These are phyloP conservation scores for Ophiocordyceps australis DNA, from an alignment of 2,329 filamentous ascomycete species.

Conservation along the genomic window DNA sequence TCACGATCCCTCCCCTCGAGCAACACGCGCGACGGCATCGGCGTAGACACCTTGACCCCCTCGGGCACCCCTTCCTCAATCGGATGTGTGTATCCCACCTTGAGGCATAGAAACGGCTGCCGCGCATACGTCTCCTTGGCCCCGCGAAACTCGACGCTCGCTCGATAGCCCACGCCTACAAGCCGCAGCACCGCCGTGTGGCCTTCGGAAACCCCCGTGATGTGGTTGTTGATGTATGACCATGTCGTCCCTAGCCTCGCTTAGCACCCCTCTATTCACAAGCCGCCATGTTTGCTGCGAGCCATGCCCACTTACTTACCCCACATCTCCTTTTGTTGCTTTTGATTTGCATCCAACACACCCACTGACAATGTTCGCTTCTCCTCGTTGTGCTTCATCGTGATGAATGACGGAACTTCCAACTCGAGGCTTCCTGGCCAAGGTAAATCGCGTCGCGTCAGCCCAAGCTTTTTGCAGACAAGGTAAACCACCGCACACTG, in stretches of 20 bases:
- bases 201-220: conserved; percentile 88
- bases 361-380: conserved; percentile 46
- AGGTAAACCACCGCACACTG: too few species aligned
- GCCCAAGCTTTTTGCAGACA: too few species aligned
- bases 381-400: conserved; percentile 47
- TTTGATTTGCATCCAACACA: conserved; percentile 48
- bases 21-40: conserved; percentile 79
- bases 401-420: conserved; percentile 63
- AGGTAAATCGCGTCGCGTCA: conserved; percentile 2
- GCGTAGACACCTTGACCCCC: conserved; percentile 72
- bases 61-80: conserved; percentile 74
- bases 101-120: conserved; percentile 79
- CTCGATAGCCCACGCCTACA: conserved; percentile 90
- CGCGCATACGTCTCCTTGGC: conserved; percentile 59
- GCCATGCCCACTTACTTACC: conserved; percentile 31
- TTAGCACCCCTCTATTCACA: too few species aligned
- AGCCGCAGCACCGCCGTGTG: conserved; percentile 85
- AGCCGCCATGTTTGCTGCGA: too few species aligned
- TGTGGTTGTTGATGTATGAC: conserved; percentile 76
- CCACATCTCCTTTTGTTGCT: conserved; percentile 89
- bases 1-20: conserved; percentile 79
- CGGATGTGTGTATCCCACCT: conserved; percentile 92
- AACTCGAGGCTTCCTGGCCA: conserved; percentile 54
- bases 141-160: conserved; percentile 62
- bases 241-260: conserved; percentile 78